Base-by-base conservation (phyloP, 2,329 filamentous ascomycete species). In the Trichoderma gracile region DNA sequence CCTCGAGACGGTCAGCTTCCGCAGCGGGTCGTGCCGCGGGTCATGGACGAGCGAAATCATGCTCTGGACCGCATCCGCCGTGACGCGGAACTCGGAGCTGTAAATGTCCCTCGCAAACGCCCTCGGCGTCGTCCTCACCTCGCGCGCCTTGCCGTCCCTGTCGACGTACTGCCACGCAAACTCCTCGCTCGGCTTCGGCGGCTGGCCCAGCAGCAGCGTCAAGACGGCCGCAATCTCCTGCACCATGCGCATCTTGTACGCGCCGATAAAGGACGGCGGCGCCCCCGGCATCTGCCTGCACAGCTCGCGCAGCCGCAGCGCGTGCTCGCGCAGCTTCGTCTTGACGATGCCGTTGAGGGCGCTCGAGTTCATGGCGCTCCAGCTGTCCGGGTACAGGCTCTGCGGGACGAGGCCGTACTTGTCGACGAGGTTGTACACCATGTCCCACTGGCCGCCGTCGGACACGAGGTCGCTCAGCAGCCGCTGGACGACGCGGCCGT, bases 361-460 rank as follows among this genome's bases (percentile, higher is more conserved):
- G 1, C 81, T 76, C 27, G 89, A 91, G 70, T 88, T 87, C 79
- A 84, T 84, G 4, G 92, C 91, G 74, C 91, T 94, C 82, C 85
- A 94, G 61, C 84, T 87, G 74, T 96, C 93, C 0, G 92, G 92
- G 73, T 95, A 96, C 2, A 96, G 77, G 0, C 81, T 78, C 74
- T 96, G 90, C 3, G 92, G 92, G 0, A 95, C 89, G n/a, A 96
- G 84, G 30, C 93, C 93, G 72, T 96, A 96, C 78, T 96, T 96
- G 50, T 86, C 78, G 5, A 96, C 91, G 10, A 96, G 80, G 71
- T 96, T 96, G 68, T 87, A 89, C 2, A 93, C 89, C 92, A 96
- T 96, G 75, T 96, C 92, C 91, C 91, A 96, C 75, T 96, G 92
- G 0, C 93, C 92, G 30, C 93, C 92, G 73, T 96, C 93, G 8